A percentile compares a stretch with the other conserved stretches of the same genome.
These are phyloP conservation scores for Backusella australiensis DNA, from an alignment of 192 early-diverging fungal genomes.

Conservation along the genomic window DNA sequence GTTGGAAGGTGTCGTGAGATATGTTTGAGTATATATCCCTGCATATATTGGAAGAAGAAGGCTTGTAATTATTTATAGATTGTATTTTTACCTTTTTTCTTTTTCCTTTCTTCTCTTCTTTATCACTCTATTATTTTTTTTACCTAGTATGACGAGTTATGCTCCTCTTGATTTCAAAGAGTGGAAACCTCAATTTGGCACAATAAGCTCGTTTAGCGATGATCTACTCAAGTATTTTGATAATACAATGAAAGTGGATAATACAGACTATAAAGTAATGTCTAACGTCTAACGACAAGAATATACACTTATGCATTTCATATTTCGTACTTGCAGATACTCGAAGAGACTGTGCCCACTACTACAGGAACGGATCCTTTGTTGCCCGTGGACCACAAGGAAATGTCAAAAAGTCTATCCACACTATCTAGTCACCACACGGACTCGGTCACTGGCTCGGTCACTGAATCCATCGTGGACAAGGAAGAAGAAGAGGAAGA, in stretches of 20 bases:
- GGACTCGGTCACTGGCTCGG: background rate
- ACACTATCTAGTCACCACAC: background rate
- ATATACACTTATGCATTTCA: background rate
- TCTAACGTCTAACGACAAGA: background rate
- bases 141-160: background rate
- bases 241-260: background rate
- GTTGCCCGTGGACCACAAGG: background rate
- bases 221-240: constrained; percentile 18
- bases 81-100: background rate
- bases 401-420: background rate
- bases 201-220: background rate
- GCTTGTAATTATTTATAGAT: background rate
- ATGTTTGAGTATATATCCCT: no score
- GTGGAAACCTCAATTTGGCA: constrained; percentile 3
- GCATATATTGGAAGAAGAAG: background rate
- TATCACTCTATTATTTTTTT: background rate
- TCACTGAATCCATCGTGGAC: background rate
- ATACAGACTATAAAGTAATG: background rate
- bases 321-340: background rate
- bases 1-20: background rate
- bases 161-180: constrained; percentile 5
- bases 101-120: background rate
- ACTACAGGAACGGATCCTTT: background rate
- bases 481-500: background rate
- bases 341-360: background rate